Base-by-base conservation (phyloP, 352 stramenopile genomes). In the Thalassiosira livingstoniorum region DNA sequence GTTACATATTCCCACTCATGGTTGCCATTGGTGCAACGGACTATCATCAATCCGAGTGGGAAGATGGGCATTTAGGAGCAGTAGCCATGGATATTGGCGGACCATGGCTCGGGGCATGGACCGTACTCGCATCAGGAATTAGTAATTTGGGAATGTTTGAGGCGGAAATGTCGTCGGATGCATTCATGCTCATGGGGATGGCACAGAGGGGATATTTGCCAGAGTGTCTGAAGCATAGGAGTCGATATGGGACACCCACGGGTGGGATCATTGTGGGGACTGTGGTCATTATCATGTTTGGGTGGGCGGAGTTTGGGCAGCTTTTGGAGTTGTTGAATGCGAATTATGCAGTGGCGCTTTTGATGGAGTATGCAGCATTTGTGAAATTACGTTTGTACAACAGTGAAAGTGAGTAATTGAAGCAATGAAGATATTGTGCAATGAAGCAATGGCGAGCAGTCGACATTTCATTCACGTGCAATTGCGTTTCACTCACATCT, bases 61-160 rank as follows among this genome's bases (percentile, higher is more conserved):
- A 85, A 13, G 95, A 98, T 88, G 96, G 96, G 10, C 96, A 94
- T 73, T 96, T 98, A 63, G 92, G 95, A 7, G 78, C 92, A 10
- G 95, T 98, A 57, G 95, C 92, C 0, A 39, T 92, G 27, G 89
- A 96, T 27, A 93, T 98, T 58, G 92, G 83, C 31, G 96, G 96
- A 4, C 68, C 90, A 10, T 95, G 90, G 83, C 87, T 99, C 2
- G 93, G 94, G 29, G 88, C 88, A 32, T 98, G 96, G 95, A 95
- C 97, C 43, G 86, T 98, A 1, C 88, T 97, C 62, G 96, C 94
- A 7, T 92, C 96, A 1, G 90, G 96, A 47, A 92, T 98, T 34
- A 95, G 92, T 4, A 98, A 98, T 80, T 92, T 99, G 69, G 97
- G 95, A 2, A 82, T 98, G 13, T 98, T 98, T 88, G 93, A 98